phyloP scores from a whole-genome alignment of 1,284 basidiomycete genomes.

The Ustanciosporium gigantosporum region DNA sequence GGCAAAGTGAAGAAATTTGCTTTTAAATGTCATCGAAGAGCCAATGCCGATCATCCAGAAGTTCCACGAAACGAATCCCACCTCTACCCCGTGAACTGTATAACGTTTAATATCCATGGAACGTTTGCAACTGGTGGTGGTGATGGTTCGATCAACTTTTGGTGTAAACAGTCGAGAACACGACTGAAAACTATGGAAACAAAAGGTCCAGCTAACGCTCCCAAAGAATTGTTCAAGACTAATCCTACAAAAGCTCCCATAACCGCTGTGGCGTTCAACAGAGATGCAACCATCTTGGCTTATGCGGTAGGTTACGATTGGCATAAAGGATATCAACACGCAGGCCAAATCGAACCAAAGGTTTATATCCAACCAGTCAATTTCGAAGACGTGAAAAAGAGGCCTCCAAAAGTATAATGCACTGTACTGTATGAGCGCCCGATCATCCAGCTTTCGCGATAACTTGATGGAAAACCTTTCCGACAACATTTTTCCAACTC shows the following conservation, averaged over 20 bases:
- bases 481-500: too few species aligned
- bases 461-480: too few species aligned
- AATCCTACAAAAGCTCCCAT: constrained; percentile 54
- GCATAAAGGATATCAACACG: constrained; percentile 56
- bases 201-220: constrained; percentile 49
- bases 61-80: constrained; percentile 62
- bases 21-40: constrained; percentile 90
- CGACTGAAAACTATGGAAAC: constrained; percentile 71
- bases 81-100: constrained; percentile 88
- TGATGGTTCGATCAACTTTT: constrained; percentile 62
- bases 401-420: constrained; percentile 49
- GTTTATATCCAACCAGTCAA: constrained; percentile 54
- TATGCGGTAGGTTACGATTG: constrained; percentile 60
- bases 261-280: constrained; percentile 54
- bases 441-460: not conserved
- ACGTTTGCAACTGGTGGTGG: constrained; percentile 90
- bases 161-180: constrained; percentile 87
- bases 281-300: constrained; percentile 55
- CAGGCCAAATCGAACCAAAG: constrained; percentile 43
- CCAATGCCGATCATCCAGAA: constrained; percentile 69
- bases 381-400: constrained; percentile 52
- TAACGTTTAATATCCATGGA: constrained; percentile 87
- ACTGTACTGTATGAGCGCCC: too few species aligned
- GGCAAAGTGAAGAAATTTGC: constrained; percentile 73
- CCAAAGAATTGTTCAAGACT: constrained; percentile 52